Evolutionary conservation across 805 yeast species (phyloP).

Genomic region (Wickerhamomyces ciferrii): DNA sequence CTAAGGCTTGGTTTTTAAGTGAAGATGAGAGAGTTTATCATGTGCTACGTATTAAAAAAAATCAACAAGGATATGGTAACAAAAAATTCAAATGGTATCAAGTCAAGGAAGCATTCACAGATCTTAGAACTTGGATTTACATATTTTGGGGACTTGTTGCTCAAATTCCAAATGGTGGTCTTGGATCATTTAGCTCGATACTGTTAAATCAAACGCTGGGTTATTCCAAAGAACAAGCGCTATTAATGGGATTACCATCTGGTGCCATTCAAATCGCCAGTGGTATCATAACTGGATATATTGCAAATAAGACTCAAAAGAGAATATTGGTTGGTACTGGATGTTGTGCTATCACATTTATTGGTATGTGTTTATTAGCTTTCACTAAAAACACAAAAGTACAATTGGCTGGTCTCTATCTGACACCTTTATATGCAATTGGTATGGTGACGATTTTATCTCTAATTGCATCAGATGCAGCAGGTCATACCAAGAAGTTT

Average conservation of each 20-base stretch:
- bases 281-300: constrained; percentile 13
- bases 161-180: constrained; percentile 36
- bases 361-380: constrained; percentile 27
- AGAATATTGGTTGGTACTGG: constrained; percentile 16
- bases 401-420: constrained; percentile 5
- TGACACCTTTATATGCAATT: constrained; percentile 28
- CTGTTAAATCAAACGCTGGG: constrained; percentile 25
- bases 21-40: constrained; percentile 42
- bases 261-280: constrained; percentile 52
- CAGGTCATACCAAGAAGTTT: constrained; percentile 68
- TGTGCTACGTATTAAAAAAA: constrained; percentile 46
- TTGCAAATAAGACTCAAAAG: constrained; percentile 16
- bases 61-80: constrained; percentile 56
- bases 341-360: constrained; percentile 16
- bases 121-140: constrained; percentile 43
- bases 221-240: constrained; percentile 13
- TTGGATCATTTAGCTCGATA: constrained; percentile 37
- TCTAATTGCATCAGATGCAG: constrained; percentile 40
- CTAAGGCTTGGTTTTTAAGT: constrained; percentile 39
- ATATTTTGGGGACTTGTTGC: constrained; percentile 32
- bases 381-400: constrained; percentile 26
- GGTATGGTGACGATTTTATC: constrained; percentile 25
- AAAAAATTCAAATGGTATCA: constrained; percentile 50
- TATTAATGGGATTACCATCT: constrained; percentile 5
- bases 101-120: constrained; percentile 44